Conservation (phyloP, 805 yeast species). For the Candida manassasensis region DNA sequence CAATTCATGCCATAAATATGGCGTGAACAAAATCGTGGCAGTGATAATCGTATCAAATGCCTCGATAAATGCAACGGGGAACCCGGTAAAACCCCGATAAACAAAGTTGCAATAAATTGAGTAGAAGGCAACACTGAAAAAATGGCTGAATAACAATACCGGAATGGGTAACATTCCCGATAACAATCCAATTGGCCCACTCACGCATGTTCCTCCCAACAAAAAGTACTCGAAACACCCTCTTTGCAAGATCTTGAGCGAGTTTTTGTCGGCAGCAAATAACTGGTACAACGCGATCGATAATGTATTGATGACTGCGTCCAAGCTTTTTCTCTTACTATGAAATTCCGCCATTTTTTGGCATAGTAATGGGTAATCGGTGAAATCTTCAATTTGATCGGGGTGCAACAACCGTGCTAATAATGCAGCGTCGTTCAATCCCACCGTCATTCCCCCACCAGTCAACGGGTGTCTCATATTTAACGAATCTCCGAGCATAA, state of each 20-base stretch:
- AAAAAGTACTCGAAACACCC: slow-evolving; percentile 89
- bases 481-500: slow-evolving; percentile 87
- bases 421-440: slow-evolving; percentile 76
- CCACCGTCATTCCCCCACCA: slow-evolving; percentile 99
- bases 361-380: slow-evolving; percentile 52
- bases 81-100: slow-evolving; percentile 58
- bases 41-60: slow-evolving; percentile 63
- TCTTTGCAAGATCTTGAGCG: slow-evolving; percentile 64
- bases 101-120: slow-evolving; percentile 65
- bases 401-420: slow-evolving; percentile 61
- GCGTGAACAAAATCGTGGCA: slow-evolving; percentile 76
- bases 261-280: slow-evolving; percentile 77
- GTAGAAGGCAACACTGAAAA: slow-evolving; percentile 86
- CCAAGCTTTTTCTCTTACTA: slow-evolving; percentile 69
- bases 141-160: slow-evolving; percentile 70
- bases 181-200: slow-evolving; percentile 76
- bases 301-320: slow-evolving; percentile 81
- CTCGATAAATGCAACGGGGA: slow-evolving; percentile 70
- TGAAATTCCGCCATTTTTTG: slow-evolving; percentile 66
- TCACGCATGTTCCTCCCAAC: slow-evolving; percentile 76
- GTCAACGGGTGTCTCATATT: slow-evolving; percentile 98
- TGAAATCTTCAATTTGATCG: slow-evolving; percentile 47
- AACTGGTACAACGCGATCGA: slow-evolving; percentile 86
- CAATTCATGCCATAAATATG: slow-evolving; percentile 59
- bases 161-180: slow-evolving; percentile 82